A percentile compares a stretch with the other conserved stretches of the same genome.
phyloP scores from a whole-genome alignment of 2,329 filamentous ascomycete genomes.

The Diplodia scrobiculata region DNA sequence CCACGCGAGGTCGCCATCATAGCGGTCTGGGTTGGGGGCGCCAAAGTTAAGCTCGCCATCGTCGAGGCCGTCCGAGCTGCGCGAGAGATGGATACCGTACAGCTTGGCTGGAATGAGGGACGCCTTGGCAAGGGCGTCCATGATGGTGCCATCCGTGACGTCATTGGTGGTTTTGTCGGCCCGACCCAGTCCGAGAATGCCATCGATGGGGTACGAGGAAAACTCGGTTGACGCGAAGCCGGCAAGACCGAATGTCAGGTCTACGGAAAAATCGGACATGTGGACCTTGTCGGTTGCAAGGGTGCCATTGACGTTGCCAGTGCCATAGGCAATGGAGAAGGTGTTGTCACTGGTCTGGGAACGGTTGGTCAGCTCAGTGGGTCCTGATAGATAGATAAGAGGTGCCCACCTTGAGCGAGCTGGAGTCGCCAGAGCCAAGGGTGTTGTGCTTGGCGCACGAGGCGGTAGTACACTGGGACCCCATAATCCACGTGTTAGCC shows the following conservation, averaged over 20 bases:
- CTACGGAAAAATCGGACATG: constrained; percentile 65
- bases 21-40: constrained; percentile 66
- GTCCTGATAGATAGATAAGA: background rate
- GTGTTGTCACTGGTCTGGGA: constrained; percentile 50
- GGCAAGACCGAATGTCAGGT: constrained; percentile 72
- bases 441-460: constrained; percentile 71
- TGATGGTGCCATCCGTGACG: constrained; percentile 62
- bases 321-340: constrained; percentile 75
- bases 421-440: constrained; percentile 68
- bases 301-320: constrained; percentile 69
- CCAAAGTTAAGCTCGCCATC: constrained; percentile 80
- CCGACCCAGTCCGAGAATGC: constrained; percentile 77
- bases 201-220: constrained; percentile 77
- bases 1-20: constrained; percentile 69
- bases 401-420: constrained; percentile 54
- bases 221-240: constrained; percentile 73
- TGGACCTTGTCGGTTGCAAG: constrained; percentile 67
- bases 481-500: constrained; percentile 81
- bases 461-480: constrained; percentile 64
- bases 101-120: constrained; percentile 65
- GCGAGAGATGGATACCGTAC: constrained; percentile 70
- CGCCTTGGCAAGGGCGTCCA: constrained; percentile 62
- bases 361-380: background rate
- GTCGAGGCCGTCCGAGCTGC: constrained; percentile 64
- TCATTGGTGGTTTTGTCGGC: constrained; percentile 51